Evolutionary conservation across 2,329 filamentous ascomycete species (phyloP).

Genomic region (Penicillium hordei): DNA sequence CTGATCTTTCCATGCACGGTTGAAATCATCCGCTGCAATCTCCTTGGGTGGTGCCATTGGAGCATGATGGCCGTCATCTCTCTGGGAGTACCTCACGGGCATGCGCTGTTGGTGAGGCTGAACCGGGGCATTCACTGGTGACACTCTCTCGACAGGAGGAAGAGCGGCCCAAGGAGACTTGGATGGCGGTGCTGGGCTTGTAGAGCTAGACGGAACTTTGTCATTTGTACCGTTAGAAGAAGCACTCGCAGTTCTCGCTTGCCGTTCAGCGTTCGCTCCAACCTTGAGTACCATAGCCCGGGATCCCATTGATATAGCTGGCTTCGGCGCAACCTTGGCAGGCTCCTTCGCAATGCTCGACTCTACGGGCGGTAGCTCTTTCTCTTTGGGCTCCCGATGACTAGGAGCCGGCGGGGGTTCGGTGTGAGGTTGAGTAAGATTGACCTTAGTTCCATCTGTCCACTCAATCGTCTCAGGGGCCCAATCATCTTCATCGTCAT

Average conservation of each 20-base stretch:
- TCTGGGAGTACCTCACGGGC: conserved; percentile 56
- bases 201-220: conserved; percentile 51
- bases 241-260: conserved; percentile 45
- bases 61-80: conserved; percentile 54
- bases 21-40: conserved; percentile 92
- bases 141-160: conserved; percentile 78
- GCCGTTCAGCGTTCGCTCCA: conserved; percentile 48
- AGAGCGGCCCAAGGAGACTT: conserved; percentile 92
- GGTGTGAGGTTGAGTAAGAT: conserved; percentile 50
- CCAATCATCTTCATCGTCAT: conserved; percentile 69
- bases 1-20: conserved; percentile 75
- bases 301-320: conserved; percentile 48
- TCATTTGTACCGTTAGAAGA: conserved; percentile 54
- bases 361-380: conserved; percentile 20
- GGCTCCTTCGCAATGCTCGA: conserved; percentile 23
- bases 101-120: conserved; percentile 48
- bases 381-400: conserved; percentile 29
- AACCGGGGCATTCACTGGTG: conserved; percentile 61
- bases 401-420: conserved; percentile 18
- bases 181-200: conserved; percentile 57
- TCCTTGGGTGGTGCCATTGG: conserved; percentile 64
- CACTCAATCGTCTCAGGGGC: conserved; percentile 67
- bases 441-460: conserved; percentile 68
- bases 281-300: conserved; percentile 52
- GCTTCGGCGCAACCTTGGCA: conserved; percentile 34